A percentile compares a stretch with the other conserved stretches of the same genome.
Conservation (phyloP, 2,329 filamentous ascomycete genomes). For the Cyphellophora attinorum region DNA sequence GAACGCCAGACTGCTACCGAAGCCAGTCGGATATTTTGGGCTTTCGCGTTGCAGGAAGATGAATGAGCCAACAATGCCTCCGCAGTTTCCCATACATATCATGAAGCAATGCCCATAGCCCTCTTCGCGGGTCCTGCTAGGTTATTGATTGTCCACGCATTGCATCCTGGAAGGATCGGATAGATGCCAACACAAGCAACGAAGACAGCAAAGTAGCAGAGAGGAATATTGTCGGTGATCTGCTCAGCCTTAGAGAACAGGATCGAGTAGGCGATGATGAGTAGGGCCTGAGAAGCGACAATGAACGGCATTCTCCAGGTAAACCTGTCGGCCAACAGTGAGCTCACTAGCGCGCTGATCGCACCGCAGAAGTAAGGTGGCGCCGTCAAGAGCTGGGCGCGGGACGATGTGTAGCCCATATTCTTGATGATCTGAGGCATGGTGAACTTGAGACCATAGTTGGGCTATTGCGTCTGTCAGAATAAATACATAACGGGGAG, state of each 20-base stretch:
- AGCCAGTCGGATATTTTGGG: constrained; percentile 26
- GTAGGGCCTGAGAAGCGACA: constrained; percentile 23
- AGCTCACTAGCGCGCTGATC: constrained; percentile 21
- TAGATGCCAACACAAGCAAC: constrained; percentile 35
- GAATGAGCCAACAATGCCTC: constrained; percentile 26
- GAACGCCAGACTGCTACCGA: constrained; percentile 24
- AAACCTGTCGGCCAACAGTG: constrained; percentile 27
- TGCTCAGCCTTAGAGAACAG: constrained; percentile 27
- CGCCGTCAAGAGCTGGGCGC: constrained; percentile 23
- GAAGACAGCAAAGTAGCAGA: constrained; percentile 36
- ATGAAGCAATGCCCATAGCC: constrained; percentile 34
- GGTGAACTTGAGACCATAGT: constrained; percentile 25
- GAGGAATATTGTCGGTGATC: constrained; percentile 30
- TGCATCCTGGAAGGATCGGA: constrained; percentile 32
- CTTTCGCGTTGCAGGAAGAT: constrained; percentile 24
- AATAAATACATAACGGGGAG: constrained; percentile 33
- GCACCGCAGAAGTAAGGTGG: constrained; percentile 29
- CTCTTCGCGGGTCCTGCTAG: constrained; percentile 29
- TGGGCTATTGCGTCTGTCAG: constrained; percentile 32
- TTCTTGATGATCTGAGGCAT: constrained; percentile 31
- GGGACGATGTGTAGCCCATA: constrained; percentile 31
- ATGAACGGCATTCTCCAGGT: constrained; percentile 33
- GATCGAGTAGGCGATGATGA: constrained; percentile 28
- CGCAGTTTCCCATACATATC: constrained; percentile 31
- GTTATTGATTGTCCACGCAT: constrained; percentile 34